These are phyloP conservation scores for Epicoccum sorghinum DNA, from an alignment of 2,329 filamentous ascomycete species.

Conservation along the genomic window DNA sequence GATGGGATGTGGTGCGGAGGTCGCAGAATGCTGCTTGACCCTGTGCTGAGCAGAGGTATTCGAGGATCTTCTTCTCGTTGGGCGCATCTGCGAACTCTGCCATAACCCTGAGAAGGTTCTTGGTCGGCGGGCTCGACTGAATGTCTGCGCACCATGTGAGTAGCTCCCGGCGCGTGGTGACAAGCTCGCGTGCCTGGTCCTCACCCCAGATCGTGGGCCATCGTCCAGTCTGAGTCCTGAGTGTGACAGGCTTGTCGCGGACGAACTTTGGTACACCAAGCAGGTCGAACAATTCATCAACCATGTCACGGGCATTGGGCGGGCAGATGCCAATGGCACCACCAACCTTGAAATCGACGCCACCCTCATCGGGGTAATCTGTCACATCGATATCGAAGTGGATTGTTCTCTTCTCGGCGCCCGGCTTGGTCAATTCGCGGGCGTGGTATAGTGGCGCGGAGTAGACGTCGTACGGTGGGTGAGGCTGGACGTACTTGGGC, in stretches of 20 bases:
- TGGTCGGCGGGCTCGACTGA: constrained; percentile 89
- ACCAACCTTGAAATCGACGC: constrained; percentile 93
- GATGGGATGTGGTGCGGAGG: constrained; percentile 81
- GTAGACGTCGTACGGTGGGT: constrained; percentile 90
- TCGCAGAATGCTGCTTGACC: constrained; percentile 94
- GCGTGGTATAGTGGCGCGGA: constrained; percentile 85
- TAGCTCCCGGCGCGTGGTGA: constrained; percentile 89
- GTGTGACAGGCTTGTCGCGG: constrained; percentile 79
- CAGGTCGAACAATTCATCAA: constrained; percentile 83
- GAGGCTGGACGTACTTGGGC: constrained; percentile 88
- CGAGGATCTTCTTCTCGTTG: constrained; percentile 86
- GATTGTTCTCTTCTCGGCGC: constrained; percentile 95
- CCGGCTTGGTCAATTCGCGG: constrained; percentile 83
- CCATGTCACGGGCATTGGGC: constrained; percentile 76
- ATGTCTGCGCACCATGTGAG: constrained; percentile 95
- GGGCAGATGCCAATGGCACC: constrained; percentile 94
- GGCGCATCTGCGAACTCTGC: constrained; percentile 81
- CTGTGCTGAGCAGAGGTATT: constrained; percentile 85
- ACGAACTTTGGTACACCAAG: constrained; percentile 81
- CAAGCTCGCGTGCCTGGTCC: constrained; percentile 80
- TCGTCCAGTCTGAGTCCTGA: constrained; percentile 79
- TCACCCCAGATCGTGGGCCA: constrained; percentile 99
- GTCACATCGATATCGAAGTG: constrained; percentile 98
- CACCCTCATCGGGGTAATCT: constrained; percentile 83
- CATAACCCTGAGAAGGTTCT: constrained; percentile 81